These are phyloP conservation scores for Saxispiralis lemnorum DNA, from an alignment of 495 filamentous ascomycete species.

Conservation along the genomic window DNA sequence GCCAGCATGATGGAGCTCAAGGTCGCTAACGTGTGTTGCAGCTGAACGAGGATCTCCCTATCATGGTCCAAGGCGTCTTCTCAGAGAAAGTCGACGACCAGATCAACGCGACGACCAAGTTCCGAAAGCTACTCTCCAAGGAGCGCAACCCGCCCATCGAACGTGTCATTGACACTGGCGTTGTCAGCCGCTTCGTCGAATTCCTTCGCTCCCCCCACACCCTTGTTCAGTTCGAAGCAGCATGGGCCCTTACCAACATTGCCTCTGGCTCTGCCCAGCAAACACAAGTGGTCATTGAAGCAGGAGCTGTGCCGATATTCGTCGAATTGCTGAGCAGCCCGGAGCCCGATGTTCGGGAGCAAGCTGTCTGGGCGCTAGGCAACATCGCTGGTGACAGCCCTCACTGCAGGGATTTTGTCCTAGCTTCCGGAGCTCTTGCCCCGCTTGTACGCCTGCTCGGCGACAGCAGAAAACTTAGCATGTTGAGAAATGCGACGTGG, in stretches of 20 bases:
- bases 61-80: conserved; percentile 96
- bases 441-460: conserved; percentile 77
- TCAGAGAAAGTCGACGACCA: conserved; percentile 96
- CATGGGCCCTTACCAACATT: conserved; percentile 99
- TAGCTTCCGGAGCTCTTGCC: conserved; percentile 73
- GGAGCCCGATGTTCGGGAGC: conserved; percentile 95
- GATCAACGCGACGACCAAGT: conserved; percentile 98
- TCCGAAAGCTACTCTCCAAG: conserved; percentile 92
- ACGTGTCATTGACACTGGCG: conserved; percentile 96
- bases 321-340: conserved; percentile 88
- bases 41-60: conserved; percentile 93
- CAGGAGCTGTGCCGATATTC: conserved; percentile 95
- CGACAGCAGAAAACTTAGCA: conserved; percentile 96
- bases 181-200: conserved; percentile 91
- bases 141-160: conserved; percentile 99
- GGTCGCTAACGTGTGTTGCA: conserved; percentile 24
- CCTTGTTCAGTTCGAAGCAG: conserved; percentile 96
- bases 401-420: conserved; percentile 85
- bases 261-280: conserved; percentile 92
- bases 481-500: conserved; percentile 98
- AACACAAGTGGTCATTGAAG: conserved; percentile 97
- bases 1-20: background rate
- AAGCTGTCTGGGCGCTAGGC: conserved; percentile 96
- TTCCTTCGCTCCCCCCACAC: conserved; percentile 98
- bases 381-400: conserved; percentile 99